These are phyloP conservation scores for Lindgomyces ingoldianus DNA, from an alignment of 495 filamentous ascomycete genomes.

Conservation along the genomic window DNA sequence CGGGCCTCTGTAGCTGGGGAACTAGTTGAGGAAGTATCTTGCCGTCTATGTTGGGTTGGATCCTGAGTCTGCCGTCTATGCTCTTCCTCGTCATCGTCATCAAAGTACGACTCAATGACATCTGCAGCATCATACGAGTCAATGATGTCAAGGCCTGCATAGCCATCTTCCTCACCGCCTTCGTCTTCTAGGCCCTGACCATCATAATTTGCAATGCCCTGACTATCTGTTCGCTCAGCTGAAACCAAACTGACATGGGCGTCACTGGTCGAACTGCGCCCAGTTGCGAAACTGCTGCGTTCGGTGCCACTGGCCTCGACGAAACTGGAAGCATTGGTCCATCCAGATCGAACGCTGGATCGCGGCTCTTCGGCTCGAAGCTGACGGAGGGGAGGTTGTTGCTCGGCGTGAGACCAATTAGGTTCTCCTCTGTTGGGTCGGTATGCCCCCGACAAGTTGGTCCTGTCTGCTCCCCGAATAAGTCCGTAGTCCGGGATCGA, in stretches of 20 bases:
- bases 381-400: conserved; percentile 14
- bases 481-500: conserved; percentile 33
- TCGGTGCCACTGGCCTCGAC: conserved; percentile 71
- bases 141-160: conserved; percentile 82
- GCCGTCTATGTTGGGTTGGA: neutral
- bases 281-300: conserved; percentile 77
- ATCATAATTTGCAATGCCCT: conserved; percentile 55
- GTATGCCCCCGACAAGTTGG: conserved; percentile 28
- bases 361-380: conserved; percentile 56
- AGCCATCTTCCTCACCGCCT: conserved; percentile 86
- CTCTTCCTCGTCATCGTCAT: conserved; percentile 16
- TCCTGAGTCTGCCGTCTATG: neutral
- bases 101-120: conserved; percentile 47
- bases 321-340: conserved; percentile 69
- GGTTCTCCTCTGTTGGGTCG: conserved; percentile 29
- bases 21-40: neutral
- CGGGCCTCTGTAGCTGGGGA: neutral
- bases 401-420: conserved; percentile 31
- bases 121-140: conserved; percentile 76
- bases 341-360: conserved; percentile 69
- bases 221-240: neutral
- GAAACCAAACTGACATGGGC: conserved; percentile 15
- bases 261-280: conserved; percentile 72
- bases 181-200: conserved; percentile 47
- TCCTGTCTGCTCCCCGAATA: neutral